Evolutionary conservation across 768 basidiomycete species (phyloP), one percentile per base, ranked within the genome.

Genomic region (Rickenella mellea): DNA sequence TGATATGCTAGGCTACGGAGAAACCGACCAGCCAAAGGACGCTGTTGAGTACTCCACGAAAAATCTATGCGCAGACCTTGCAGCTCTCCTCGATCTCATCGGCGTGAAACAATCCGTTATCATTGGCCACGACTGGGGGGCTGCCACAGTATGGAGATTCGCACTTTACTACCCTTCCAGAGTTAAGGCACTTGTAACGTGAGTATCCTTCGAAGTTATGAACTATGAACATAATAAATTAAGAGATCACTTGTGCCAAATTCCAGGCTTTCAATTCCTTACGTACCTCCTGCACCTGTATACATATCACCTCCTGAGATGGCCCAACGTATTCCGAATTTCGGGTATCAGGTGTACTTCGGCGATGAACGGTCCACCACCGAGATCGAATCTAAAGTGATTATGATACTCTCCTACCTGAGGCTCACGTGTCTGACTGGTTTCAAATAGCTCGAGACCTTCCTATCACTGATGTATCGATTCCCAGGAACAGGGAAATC

Each of bases 61-160:
- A 55, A 69, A 60, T 27, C 65, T 83, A 1, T 72, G 70, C 41
- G 65, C 66, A 31, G 85, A 88, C 54, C 66, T 87, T 21, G 73
- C 69, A 12, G 80, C 79, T 3, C 60, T 87, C 19, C 60, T 88
- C 22, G 81, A 85, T 45, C 46, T 68, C 15, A 55, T 84, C 20
- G 68, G 54, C 10, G 57, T 83, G 4, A 48, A 56, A 27, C 68
- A 68, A 54, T 78, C 75, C 26, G 81, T 84, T 51, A 60, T 87
- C 43, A 67, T 87, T 44, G 87, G 83, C 0, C 87, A 89, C 51
- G 87, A 90, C 51, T 89, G 86, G 86, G 87, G 87, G 5, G 64
- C 81, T 2, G 73, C 65, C 46, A 73, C 66, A 10, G 82, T 70
- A 2, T 70, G 69, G 31, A 67, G 85, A 17, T 80, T 90, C 51